Conservation (phyloP, 2,329 filamentous ascomycete genomes). For the Phaeomoniella chlamydospora region DNA sequence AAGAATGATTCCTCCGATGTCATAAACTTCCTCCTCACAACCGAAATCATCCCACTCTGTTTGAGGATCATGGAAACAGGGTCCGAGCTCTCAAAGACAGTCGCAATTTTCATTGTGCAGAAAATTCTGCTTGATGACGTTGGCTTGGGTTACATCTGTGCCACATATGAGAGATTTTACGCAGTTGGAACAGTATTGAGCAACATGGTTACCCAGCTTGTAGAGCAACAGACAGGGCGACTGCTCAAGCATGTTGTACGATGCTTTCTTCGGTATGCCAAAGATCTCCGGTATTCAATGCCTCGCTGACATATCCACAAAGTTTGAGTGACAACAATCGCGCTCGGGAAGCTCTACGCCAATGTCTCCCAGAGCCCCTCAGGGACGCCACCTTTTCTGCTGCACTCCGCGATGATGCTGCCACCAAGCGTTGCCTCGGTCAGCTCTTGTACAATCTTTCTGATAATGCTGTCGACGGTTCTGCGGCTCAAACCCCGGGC, state of each 20-base stretch:
- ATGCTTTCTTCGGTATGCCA: constrained; percentile 76
- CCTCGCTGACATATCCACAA: constrained; percentile 2
- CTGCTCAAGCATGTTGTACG: constrained; percentile 94
- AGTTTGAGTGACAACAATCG: constrained; percentile 93
- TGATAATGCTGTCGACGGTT: constrained; percentile 57
- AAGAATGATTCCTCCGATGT: constrained; percentile 98
- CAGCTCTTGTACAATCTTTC: constrained; percentile 93
- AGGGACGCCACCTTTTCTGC: constrained; percentile 94
- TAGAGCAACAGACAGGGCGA: constrained; percentile 92
- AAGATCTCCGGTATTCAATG: not conserved
- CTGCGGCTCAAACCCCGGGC: constrained; percentile 1
- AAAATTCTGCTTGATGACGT: constrained; percentile 97
- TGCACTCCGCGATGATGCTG: constrained; percentile 89
- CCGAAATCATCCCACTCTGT: constrained; percentile 95
- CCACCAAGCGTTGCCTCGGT: constrained; percentile 93
- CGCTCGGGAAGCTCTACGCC: constrained; percentile 82
- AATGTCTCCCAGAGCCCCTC: constrained; percentile 96
- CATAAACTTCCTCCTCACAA: constrained; percentile 96
- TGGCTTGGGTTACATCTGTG: constrained; percentile 94
- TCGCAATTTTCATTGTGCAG: constrained; percentile 98
- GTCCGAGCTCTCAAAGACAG: constrained; percentile 94
- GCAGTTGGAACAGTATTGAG: constrained; percentile 93
- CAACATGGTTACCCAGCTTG: constrained; percentile 96
- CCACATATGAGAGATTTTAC: constrained; percentile 96
- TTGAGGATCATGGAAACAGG: constrained; percentile 98